phyloP scores from a whole-genome alignment of 257 asterid genomes.

The Verbascum thapsus region DNA sequence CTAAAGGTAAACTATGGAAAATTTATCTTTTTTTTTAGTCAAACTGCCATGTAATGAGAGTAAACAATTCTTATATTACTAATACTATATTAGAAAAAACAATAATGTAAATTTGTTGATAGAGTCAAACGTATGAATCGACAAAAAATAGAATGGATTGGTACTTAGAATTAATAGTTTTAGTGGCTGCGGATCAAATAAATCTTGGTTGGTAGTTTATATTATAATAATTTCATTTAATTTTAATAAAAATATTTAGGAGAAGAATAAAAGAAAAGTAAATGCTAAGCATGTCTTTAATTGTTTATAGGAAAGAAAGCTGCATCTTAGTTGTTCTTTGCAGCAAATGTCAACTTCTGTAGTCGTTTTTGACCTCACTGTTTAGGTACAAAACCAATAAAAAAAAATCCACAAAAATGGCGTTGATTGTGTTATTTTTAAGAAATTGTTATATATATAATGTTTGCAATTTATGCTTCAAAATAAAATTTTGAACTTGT shows the following conservation, averaged over 20 bases:
- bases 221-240: too few species aligned
- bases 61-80: too few species aligned
- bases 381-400: constrained; percentile 34
- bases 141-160: constrained; percentile 21
- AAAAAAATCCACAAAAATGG: not conserved
- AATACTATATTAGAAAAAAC: not conserved
- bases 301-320: not conserved
- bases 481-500: too few species aligned
- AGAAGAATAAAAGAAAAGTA: constrained; percentile 1
- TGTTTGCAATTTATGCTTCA: too few species aligned
- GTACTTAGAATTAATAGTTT: not conserved
- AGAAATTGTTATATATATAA: too few species aligned
- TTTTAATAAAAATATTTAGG: not conserved
- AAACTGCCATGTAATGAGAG: too few species aligned
- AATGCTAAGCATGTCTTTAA: constrained; percentile 22
- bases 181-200: not conserved
- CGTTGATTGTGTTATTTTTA: not conserved
- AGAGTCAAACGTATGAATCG: constrained; percentile 16
- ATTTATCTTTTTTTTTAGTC: too few species aligned
- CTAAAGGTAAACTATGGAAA: too few species aligned
- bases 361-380: constrained; percentile 18
- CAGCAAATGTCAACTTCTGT: constrained; percentile 25
- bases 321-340: not conserved
- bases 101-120: constrained; percentile 7
- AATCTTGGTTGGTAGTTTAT: not conserved